Evolutionary conservation across 495 filamentous ascomycete genomes (phyloP), one percentile per base, ranked within the genome.

Genomic region (Saxophila tyrrhenica): DNA sequence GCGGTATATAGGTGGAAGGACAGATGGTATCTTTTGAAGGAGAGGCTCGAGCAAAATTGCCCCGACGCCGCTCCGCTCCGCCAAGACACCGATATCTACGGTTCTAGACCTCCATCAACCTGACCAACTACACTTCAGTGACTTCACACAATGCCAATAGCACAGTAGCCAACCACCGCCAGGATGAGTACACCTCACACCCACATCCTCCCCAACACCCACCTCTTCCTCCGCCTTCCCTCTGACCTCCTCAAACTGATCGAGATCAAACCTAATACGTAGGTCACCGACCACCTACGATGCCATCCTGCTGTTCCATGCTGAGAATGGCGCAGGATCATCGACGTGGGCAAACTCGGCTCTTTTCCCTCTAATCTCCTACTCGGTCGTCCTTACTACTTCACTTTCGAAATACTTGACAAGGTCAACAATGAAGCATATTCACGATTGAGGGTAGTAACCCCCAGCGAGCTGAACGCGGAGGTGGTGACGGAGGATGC

Each of bases 321-420:
- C 48, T 57, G 13, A 48, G 19, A 21, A 56, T n/a, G 46, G 10
- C 25, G 19, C 63, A 96, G 89, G 19, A 83, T 78, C 23, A 84
- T 95, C 47, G 86, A 81, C 13, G 72, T 95, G 25, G 89, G 88
- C 29, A 95, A 94, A 79, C 94, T 86, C 64, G 92, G 94, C 50
- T 76, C 76, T 1, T 95, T 97, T 62, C 81, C 86, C 20, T 77
- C 86, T 3, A 95, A 96, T 62, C 77, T 86, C 17, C 78, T 98
- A 32, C 75, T 98, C 38, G 85, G 86, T 11, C 82, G 92, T 16
- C 92, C 92, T 0, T 95, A 87, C 69, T 78, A 95, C 70, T 73
- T 92, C 45, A 95, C 89, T 7, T 98, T 84, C 65, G 92, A 98
- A 65, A 72, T 98, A 10, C 76, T 84, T 47, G 88, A 95, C 60